Base-by-base conservation (phyloP, 192 early-diverging fungal species). In the Hyaloraphidium curvatum region DNA sequence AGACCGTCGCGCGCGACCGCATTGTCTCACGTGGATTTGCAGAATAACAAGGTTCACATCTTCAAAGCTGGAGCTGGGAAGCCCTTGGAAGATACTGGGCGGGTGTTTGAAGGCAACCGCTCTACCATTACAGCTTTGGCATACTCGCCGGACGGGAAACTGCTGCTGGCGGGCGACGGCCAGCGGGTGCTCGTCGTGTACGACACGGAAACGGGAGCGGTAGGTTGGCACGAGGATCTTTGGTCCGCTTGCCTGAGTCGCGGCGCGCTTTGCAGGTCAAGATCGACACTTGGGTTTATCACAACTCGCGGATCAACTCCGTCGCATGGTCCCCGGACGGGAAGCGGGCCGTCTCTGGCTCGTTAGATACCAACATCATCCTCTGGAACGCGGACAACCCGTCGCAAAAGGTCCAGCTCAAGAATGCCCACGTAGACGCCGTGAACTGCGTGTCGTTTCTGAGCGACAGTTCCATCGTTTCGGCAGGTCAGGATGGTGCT, bases 361-460 rank as follows among this genome's bases (percentile, higher is more conserved):
- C 82, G 26, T 69, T 94, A 27, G 93, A 97, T 64, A 88, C 87
- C 50, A 78, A 86, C 65, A 77, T 95, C 28, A 86, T 83, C 63
- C 73, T 95, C 2, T 97, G 91, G 91, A 84, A 74, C 59, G 68
- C 77, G 3, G 81, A 84, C 51, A 75, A 77, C 41, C 84, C 88
- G 22, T 71, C 73, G 59, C 84, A 83, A 58, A 76, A 76, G 57
- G 74, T 88, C 25, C 53, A 69, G 7, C 82, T 95, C 54, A 75
- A 76, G 40, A 64, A 65, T 69, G 90, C 91, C 2, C 94, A 97
- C 52, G 62, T 79, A 26, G 86, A 83, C 53, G 73, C 75, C 50
- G 85, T 85, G 0, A 76, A 73, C n/a, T 70, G 80, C 1, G 84
- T 80, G 9, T 67, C 50, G 23, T 95, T 84, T 56, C 29, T 86